Base-by-base conservation (phyloP, 345 rosid species). In the Cardiospermum halicacabum region DNA sequence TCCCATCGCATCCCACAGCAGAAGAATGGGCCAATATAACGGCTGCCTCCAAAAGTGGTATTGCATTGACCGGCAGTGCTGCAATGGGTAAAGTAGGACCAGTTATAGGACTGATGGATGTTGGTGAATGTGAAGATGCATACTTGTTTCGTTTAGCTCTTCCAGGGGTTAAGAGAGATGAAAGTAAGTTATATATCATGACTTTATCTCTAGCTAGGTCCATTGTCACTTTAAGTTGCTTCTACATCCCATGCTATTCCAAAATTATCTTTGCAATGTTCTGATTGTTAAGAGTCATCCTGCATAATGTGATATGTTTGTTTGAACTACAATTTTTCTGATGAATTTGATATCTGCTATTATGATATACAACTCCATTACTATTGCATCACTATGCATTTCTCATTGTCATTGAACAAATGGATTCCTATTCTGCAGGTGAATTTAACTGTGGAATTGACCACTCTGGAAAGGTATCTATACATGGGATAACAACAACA, bases 401-500 rank as follows among this genome's bases (percentile, higher is more conserved):
- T 57, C 12, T 63, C n/a, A 47, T 32, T 12, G 22, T 36, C 43
- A 47, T 19, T 56, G 53, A 32, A n/a, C 4, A 53, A 6, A 26
- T 36, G n/a, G 7, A 9, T 24, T 56, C 53, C 15, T 22, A 62
- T 36, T 21, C 51, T 69, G 68, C 78, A 84, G 90, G 75, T 45
- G 70, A 81, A 40, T 86, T 86, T 61, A 84, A 81, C 48, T 84
- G 85, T 67, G 75, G 72, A 66, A 65, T 86, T 10, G 77, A 81
- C 53, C 56, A 71, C 53, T 71, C 68, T 26, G 92, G 96, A 18
- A 82, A 67, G 66, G 79, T 89, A 53, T 22, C 70, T 19, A 70
- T 86, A 63, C 72, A 73, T 61, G 92, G 96, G 56, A 81, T 89
- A 36, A 79, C 84, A 50, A 86, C 86, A 39, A 89, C 96, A 2